A percentile compares a stretch with the other conserved stretches of the same genome.
These are phyloP conservation scores for Adansonia rubrostipa DNA, from an alignment of 441 rosid species.

Conservation along the genomic window DNA sequence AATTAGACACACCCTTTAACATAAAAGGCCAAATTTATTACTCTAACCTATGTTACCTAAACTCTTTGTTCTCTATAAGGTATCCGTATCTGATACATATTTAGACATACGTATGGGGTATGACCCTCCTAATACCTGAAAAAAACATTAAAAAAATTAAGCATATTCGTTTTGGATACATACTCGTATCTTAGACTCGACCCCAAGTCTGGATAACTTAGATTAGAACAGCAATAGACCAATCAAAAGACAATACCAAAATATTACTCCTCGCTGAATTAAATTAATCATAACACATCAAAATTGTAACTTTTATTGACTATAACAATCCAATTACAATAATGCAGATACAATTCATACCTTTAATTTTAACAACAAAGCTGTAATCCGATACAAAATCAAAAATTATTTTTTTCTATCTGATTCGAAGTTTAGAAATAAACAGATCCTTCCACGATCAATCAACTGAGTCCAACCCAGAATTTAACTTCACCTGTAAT, in stretches of 20 bases:
- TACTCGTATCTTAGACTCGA: too few relatives aligned
- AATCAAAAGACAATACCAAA: constrained; percentile 19
- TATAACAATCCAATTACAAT: constrained; percentile 20
- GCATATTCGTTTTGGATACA: too few relatives aligned
- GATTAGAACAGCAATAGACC: not conserved
- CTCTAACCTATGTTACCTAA: too few relatives aligned
- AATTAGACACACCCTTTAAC: constrained; percentile 1
- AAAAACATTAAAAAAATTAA: too few relatives aligned
- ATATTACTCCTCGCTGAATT: not conserved
- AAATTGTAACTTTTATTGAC: constrained; percentile 7
- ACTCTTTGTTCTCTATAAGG: too few relatives aligned
- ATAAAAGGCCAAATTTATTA: constrained; percentile 1
- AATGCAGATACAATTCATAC: constrained; percentile 29
- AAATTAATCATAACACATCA: constrained; percentile 5
- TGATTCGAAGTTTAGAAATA: constrained; percentile 43
- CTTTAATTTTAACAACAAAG: constrained; percentile 31
- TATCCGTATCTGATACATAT: too few relatives aligned
- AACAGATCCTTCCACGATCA: constrained; percentile 43
- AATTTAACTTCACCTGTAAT: constrained; percentile 36
- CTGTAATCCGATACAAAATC: constrained; percentile 32
- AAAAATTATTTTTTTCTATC: not conserved
- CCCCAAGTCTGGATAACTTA: too few relatives aligned
- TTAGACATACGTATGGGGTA: too few relatives aligned
- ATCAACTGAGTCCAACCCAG: constrained; percentile 22
- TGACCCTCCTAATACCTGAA: too few relatives aligned